Conservation (phyloP, 495 filamentous ascomycete species). For the Bombardia bombarda region DNA sequence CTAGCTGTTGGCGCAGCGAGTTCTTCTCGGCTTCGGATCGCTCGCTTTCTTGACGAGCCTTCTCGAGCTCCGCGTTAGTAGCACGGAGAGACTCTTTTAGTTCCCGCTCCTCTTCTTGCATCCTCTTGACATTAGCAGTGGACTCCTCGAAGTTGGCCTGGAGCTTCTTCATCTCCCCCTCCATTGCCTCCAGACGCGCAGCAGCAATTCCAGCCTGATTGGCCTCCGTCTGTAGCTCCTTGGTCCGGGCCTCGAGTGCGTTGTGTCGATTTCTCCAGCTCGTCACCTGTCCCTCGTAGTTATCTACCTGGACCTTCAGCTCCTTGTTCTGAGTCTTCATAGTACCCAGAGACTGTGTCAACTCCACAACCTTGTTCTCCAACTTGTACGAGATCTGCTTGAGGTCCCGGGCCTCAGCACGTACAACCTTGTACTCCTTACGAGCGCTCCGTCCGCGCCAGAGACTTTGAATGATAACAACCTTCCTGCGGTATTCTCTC, state of each 20-base stretch:
- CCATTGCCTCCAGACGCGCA: constrained; percentile 78
- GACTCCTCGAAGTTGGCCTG: constrained; percentile 82
- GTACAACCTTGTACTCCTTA: constrained; percentile 74
- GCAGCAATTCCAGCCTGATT: constrained; percentile 96
- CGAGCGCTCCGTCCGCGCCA: constrained; percentile 85
- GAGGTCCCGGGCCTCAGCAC: constrained; percentile 93
- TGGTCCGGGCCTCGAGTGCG: constrained; percentile 79
- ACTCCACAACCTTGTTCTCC: constrained; percentile 98
- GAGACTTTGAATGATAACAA: constrained; percentile 84
- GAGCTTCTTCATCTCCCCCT: constrained; percentile 89
- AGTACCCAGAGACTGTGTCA: constrained; percentile 87
- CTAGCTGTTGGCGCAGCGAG: constrained; percentile 75
- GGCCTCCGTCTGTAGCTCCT: constrained; percentile 90
- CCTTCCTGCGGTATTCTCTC: constrained; percentile 81
- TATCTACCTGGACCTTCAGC: constrained; percentile 81
- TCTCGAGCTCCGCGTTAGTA: constrained; percentile 69
- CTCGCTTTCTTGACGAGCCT: constrained; percentile 58
- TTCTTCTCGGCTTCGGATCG: constrained; percentile 75
- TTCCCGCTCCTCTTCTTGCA: constrained; percentile 84
- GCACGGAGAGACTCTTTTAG: constrained; percentile 70
- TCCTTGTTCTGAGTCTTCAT: constrained; percentile 91
- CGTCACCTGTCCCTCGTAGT: constrained; percentile 91
- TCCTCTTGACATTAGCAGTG: constrained; percentile 75
- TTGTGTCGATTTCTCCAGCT: constrained; percentile 90
- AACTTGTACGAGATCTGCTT: constrained; percentile 99